A percentile compares a stretch with the other conserved stretches of the same genome.
Evolutionary conservation across 2,329 filamentous ascomycete genomes (phyloP).

Genomic region (Verticillium longisporum): DNA sequence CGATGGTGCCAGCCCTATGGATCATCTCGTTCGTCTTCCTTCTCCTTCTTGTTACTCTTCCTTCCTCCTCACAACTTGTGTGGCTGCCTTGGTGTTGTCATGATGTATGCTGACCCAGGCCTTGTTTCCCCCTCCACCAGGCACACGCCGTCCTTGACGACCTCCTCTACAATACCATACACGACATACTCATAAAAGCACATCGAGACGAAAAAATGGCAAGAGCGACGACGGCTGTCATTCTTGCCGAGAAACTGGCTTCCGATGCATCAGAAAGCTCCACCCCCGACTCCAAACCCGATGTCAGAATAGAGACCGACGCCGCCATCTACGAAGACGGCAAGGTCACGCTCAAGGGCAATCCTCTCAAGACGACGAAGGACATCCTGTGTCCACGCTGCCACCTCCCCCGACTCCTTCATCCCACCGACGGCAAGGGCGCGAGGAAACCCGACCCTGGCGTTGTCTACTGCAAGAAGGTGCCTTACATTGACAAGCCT

Average conservation of each 20-base stretch:
- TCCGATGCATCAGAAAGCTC: conserved; percentile 47
- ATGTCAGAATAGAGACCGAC: conserved; percentile 57
- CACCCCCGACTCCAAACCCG: conserved; percentile 44
- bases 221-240: conserved; percentile 58
- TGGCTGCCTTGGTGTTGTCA: conserved; percentile 3
- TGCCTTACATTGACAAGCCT: conserved; percentile 68
- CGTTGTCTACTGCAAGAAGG: conserved; percentile 71
- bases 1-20: conserved; percentile 45
- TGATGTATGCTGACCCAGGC: neutral
- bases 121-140: conserved; percentile 24
- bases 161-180: conserved; percentile 67
- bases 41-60: neutral
- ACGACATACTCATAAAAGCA: conserved; percentile 65
- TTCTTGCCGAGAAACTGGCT: conserved; percentile 56
- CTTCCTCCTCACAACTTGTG: neutral
- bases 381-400: conserved; percentile 71
- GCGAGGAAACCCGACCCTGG: conserved; percentile 58
- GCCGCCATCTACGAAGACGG: conserved; percentile 65
- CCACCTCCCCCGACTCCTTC: conserved; percentile 64
- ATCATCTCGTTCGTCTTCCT: conserved; percentile 56
- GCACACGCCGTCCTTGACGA: conserved; percentile 66
- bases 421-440: conserved; percentile 66
- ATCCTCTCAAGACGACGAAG: conserved; percentile 62
- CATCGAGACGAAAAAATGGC: conserved; percentile 76
- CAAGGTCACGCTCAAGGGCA: conserved; percentile 61